Evolutionary conservation across 371 early-diverging fungal species (phyloP).

Genomic region (Mucor velutinosus): DNA sequence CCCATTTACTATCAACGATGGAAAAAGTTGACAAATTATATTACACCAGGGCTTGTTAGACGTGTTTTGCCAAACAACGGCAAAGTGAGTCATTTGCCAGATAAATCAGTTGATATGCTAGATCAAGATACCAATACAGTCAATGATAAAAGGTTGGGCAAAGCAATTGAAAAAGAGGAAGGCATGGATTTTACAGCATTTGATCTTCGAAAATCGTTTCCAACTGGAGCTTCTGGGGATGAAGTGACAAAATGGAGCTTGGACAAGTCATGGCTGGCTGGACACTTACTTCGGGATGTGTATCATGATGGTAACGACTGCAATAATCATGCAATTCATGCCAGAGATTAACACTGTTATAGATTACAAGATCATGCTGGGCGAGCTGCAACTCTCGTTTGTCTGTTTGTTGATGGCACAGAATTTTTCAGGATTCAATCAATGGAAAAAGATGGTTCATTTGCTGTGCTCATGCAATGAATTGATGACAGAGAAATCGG

Average conservation of each 20-base stretch:
- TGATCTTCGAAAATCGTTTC: slow-evolving; percentile 84
- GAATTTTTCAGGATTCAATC: slow-evolving; percentile 85
- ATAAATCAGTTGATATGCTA: slow-evolving; percentile 15
- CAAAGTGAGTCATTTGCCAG: slow-evolving; percentile 50
- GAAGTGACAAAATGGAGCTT: slow-evolving; percentile 80
- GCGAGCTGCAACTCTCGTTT: slow-evolving; percentile 84
- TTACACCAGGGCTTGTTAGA: slow-evolving; percentile 57
- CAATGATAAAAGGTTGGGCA: slow-evolving; percentile 40
- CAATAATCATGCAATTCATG: not conserved
- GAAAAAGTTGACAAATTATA: slow-evolving; percentile 68
- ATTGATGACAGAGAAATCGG: slow-evolving; percentile 45
- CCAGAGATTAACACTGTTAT: not conserved
- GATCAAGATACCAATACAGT: slow-evolving; percentile 8
- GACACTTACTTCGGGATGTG: slow-evolving; percentile 38
- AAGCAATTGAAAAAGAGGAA: slow-evolving; percentile 44
- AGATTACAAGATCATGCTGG: slow-evolving; percentile 61
- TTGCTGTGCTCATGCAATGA: slow-evolving; percentile 71
- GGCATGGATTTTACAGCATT: slow-evolving; percentile 66
- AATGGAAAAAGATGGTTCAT: slow-evolving; percentile 84
- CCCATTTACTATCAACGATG: slow-evolving; percentile 70
- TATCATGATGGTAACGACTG: slow-evolving; percentile 51
- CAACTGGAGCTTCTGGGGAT: slow-evolving; percentile 68
- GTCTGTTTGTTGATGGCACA: slow-evolving; percentile 82
- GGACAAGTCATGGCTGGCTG: slow-evolving; percentile 89
- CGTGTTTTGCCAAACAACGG: slow-evolving; percentile 68